Percentiles rank a stretch among this genome's conserved stretches.
Conservation (phyloP, 805 yeast genomes). For the Tetrapisispora taiwanensis region DNA sequence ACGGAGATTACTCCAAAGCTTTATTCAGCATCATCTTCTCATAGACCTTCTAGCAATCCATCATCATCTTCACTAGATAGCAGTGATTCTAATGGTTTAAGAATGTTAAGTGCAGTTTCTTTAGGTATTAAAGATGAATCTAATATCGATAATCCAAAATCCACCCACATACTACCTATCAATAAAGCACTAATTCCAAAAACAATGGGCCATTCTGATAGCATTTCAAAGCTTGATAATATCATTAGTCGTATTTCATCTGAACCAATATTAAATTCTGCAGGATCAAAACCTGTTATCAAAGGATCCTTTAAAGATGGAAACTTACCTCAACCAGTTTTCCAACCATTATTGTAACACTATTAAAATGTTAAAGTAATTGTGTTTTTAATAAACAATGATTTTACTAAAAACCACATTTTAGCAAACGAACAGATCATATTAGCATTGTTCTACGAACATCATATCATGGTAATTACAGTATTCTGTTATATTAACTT, state of each 20-base stretch:
- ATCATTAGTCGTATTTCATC: slow-evolving; percentile 13
- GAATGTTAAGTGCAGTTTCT: slow-evolving; percentile 25
- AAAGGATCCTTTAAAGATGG: slow-evolving; percentile 21
- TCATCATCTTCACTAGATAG: background rate
- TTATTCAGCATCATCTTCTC: slow-evolving; percentile 7
- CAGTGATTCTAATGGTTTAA: slow-evolving; percentile 14
- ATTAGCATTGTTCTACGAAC: background rate
- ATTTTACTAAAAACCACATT: background rate
- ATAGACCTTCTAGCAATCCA: background rate
- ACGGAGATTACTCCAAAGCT: slow-evolving; percentile 1
- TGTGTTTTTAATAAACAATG: background rate
- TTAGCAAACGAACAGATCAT: background rate
- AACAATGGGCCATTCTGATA: slow-evolving; percentile 4
- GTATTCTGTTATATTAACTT: background rate
- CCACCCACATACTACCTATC: background rate
- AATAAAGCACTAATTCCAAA: background rate
- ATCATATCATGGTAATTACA: background rate
- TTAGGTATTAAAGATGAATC: slow-evolving; percentile 11
- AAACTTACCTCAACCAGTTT: slow-evolving; percentile 25
- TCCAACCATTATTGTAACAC: slow-evolving; percentile 20
- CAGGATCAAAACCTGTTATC: slow-evolving; percentile 1
- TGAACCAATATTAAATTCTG: slow-evolving; percentile 6
- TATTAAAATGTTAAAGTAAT: background rate
- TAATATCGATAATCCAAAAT: background rate
- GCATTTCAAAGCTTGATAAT: slow-evolving; percentile 12